Base-by-base conservation (phyloP, 768 basidiomycete species). In the Suillus clintonianus region DNA sequence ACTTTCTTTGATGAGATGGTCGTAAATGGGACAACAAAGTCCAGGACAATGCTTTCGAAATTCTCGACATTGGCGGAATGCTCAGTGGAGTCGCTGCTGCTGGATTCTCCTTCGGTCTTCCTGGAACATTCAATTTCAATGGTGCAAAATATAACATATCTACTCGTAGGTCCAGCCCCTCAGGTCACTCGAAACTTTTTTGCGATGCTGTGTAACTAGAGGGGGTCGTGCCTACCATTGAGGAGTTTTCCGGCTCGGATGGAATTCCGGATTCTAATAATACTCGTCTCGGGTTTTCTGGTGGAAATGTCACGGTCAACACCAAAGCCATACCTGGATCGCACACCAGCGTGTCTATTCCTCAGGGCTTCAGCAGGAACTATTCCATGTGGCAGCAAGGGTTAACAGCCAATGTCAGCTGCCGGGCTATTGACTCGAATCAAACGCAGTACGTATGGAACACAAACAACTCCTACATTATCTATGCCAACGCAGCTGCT, bases 141-240 rank as follows among this genome's bases (percentile, higher is more conserved):
- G 64, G 64, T 17, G 69, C 22, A 42, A 37, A 60, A 17, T 70
- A 70, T 30, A 68, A 70, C 19, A 3, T 65, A 10, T 70, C 69
- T 30, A 53, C 51, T 19, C 15, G 51, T 53, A 53, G 9, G 51
- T 53, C 30, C 1, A 32, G 19, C 8, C 10, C 4, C 30, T 19
- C 11, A 53, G 30, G 10, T 53, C 17, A 51, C 51, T 53, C 10
- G 1, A 53, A 32, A 11, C 10, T 13, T 5, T 19, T 7, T 22
- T 47, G 0, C 8, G 5, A 37, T 22, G 5, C n/a, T 53, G 47
- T n/a, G 47, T 4, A 60, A 10, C 17, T 48, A 62, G 62, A 45
- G 13, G 62, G 62, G 13, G 15, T 62, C 10, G 27, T 62, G 14
- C 62, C 62, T 8, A 45, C 62, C n/a, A 57, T 62, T 11, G 24